Conservation (phyloP, 169 alveolate species). For the Plasmodium knowlesi region DNA sequence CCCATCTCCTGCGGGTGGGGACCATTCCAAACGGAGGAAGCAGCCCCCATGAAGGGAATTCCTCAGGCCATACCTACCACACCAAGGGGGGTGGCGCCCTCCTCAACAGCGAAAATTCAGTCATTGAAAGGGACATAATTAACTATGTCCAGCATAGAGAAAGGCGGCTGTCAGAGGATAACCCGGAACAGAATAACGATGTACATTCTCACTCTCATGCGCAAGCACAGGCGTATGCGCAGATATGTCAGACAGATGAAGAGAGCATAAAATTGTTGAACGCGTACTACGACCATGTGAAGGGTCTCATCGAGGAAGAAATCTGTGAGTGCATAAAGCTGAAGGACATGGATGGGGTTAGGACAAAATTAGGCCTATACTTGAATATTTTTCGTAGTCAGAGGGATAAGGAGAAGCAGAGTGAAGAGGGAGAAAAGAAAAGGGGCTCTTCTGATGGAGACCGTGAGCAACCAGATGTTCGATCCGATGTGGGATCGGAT, state of each 20-base stretch:
- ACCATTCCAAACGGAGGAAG: not conserved
- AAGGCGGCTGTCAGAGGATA: conserved; percentile 1
- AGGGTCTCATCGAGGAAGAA: conserved; percentile 33
- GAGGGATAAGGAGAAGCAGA: not conserved
- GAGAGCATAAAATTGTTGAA: conserved; percentile 20
- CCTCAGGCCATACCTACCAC: not conserved
- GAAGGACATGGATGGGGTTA: conserved; percentile 28
- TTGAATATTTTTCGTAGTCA: conserved; percentile 20
- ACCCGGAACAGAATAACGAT: not conserved
- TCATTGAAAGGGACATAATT: conserved; percentile 44
- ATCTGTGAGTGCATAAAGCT: conserved; percentile 15
- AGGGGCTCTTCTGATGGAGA: not conserved
- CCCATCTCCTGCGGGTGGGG: not conserved
- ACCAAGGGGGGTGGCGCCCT: not conserved
- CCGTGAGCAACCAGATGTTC: not conserved
- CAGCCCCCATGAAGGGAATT: not conserved
- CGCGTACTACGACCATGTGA: conserved; percentile 41
- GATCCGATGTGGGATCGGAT: not conserved
- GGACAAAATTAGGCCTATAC: conserved; percentile 23
- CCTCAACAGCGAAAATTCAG: conserved; percentile 5
- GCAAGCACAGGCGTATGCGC: conserved; percentile 16
- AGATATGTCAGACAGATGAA: conserved; percentile 16
- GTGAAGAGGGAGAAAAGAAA: not conserved
- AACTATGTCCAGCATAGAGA: conserved; percentile 49
- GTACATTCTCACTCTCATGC: not conserved